phyloP scores from a whole-genome alignment of 192 early-diverging fungal species.

The Backusella morwellensis region DNA sequence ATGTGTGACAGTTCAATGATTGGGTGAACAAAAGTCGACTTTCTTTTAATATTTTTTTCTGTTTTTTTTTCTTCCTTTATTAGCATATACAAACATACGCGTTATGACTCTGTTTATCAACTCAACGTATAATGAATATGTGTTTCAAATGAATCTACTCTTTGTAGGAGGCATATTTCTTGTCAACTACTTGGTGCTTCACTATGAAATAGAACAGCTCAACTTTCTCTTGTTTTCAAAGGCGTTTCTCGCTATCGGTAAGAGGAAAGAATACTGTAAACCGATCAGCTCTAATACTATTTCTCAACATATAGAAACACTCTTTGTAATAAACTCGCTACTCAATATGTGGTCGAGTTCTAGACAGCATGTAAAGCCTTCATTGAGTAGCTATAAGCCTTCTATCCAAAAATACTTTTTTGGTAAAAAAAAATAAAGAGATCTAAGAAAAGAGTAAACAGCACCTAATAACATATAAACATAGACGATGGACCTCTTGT shows the following conservation, averaged over 20 bases:
- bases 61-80: not conserved
- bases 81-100: not conserved
- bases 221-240: not conserved
- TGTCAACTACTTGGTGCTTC: not conserved
- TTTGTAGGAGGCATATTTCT: not conserved
- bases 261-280: not conserved
- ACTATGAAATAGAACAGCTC: not conserved
- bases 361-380: not conserved
- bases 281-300: not conserved
- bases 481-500: not conserved
- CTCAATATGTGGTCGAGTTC: not conserved
- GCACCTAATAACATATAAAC: not conserved
- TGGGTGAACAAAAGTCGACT: not conserved
- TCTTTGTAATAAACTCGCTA: not conserved
- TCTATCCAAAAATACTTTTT: not conserved
- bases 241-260: not conserved
- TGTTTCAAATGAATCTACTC: not conserved
- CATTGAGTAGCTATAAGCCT: not conserved
- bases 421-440: not conserved
- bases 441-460: not conserved
- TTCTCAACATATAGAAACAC: not conserved
- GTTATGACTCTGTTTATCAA: not conserved
- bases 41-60: not conserved
- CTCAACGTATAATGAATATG: slow-evolving; percentile 1
- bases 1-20: not conserved